Percentiles rank a stretch among this genome's conserved stretches.
phyloP scores from a whole-genome alignment of 179 eudicot species.

The Actinidia chinensis region DNA sequence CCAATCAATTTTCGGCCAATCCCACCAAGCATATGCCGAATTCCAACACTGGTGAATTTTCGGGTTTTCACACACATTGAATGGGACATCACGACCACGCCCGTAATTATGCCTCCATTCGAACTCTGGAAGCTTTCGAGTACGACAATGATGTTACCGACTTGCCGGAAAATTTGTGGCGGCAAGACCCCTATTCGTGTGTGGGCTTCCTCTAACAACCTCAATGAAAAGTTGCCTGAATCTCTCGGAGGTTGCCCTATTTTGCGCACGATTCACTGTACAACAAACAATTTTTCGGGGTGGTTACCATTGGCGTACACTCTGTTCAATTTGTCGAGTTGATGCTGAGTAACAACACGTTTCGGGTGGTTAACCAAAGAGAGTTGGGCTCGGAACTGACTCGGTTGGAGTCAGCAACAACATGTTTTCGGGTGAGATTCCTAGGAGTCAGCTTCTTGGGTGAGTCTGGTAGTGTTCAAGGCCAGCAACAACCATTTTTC shows the following conservation, averaged over 20 bases:
- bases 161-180: slow-evolving; percentile 65
- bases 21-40: slow-evolving; percentile 35
- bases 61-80: slow-evolving; percentile 48
- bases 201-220: slow-evolving; percentile 54
- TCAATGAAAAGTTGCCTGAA: slow-evolving; percentile 60
- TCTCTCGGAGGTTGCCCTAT: slow-evolving; percentile 50
- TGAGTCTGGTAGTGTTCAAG: slow-evolving; percentile 37
- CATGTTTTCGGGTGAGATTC: slow-evolving; percentile 64
- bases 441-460: slow-evolving; percentile 50
- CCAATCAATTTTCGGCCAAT: slow-evolving; percentile 53
- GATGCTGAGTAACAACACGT: slow-evolving; percentile 47
- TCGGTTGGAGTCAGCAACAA: slow-evolving; percentile 55
- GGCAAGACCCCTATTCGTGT: slow-evolving; percentile 40
- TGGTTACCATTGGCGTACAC: slow-evolving; percentile 65
- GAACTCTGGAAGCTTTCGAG: slow-evolving; percentile 50
- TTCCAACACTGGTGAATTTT: slow-evolving; percentile 33
- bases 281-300: slow-evolving; percentile 56
- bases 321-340: slow-evolving; percentile 30
- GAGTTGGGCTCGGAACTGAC: slow-evolving; percentile 49
- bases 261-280: slow-evolving; percentile 41
- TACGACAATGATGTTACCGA: slow-evolving; percentile 60
- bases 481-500: slow-evolving; percentile 65
- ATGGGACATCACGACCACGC: slow-evolving; percentile 62
- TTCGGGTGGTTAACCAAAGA: slow-evolving; percentile 63
- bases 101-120: slow-evolving; percentile 66